Conservation (phyloP, 2,329 filamentous ascomycete genomes). For the Exophiala viscosa region DNA sequence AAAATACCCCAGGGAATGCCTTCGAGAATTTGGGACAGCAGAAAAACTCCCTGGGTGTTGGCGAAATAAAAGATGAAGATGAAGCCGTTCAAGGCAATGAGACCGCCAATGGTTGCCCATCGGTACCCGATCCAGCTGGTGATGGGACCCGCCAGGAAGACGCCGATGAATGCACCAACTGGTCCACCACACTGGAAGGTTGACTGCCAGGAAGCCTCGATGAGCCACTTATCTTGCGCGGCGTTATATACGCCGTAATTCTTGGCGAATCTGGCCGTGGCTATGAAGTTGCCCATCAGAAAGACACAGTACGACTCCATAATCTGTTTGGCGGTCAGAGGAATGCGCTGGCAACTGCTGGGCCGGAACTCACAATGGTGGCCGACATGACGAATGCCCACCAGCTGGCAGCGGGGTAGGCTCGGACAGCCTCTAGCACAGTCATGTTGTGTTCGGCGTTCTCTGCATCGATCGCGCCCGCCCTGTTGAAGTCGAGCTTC, state of each 20-base stretch:
- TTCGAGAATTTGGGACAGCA: constrained; percentile 56
- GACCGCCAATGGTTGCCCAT: constrained; percentile 53
- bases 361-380: constrained; percentile 49
- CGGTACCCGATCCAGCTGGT: constrained; percentile 61
- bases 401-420: constrained; percentile 51
- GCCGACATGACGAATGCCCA: constrained; percentile 57
- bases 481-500: constrained; percentile 46
- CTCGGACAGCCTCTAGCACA: constrained; percentile 48
- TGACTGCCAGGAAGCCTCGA: constrained; percentile 56
- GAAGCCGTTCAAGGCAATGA: constrained; percentile 57
- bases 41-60: constrained; percentile 43
- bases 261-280: constrained; percentile 45
- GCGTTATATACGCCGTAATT: constrained; percentile 45
- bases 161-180: constrained; percentile 58
- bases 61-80: constrained; percentile 57
- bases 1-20: constrained; percentile 65
- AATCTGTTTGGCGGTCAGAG: constrained; percentile 43
- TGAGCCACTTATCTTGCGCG: constrained; percentile 33
- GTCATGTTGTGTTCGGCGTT: constrained; percentile 51
- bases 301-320: constrained; percentile 65
- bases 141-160: constrained; percentile 58
- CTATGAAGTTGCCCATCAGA: constrained; percentile 58
- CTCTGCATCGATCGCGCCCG: constrained; percentile 57
- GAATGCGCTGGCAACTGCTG: constrained; percentile 18
- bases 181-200: constrained; percentile 55